Base-by-base conservation (phyloP, 495 filamentous ascomycete species). In the Tuber melanosporum region DNA sequence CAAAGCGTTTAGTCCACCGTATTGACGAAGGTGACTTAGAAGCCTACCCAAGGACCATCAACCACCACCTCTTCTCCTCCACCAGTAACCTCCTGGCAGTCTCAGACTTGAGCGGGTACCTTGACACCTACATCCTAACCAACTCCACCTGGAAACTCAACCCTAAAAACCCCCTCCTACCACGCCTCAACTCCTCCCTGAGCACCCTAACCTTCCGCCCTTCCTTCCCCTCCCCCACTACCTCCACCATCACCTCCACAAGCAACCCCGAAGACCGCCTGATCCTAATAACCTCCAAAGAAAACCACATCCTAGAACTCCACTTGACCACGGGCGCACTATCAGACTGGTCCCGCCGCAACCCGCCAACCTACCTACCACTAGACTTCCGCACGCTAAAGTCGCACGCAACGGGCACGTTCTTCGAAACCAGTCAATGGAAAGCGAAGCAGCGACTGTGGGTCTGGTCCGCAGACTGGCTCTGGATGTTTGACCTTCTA, bases 401-500 rank as follows among this genome's bases (percentile, higher is more conserved):
- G 71, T 93, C 97, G 83, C 87, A 91, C 62, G 91, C 91, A 32
- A 93, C 93, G 85, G 94, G 94, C 26, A 90, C 91, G 70, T 82
- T 97, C 36, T 99, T 96, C 94, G 93, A 97, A 82, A 85, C 91
- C 49, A 69, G 70, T 3, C 43, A n/a, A 26, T 32, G 73, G 73
- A 81, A 84, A 2, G 79, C 81, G 22, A 86, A 86, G 20, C 86
- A 91, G 73, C 88, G 94, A 8, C 84, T 95, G 3, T 98, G 95
- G 94, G 84, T 98, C 12, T 97, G 95, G 83, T 94, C 94, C 17
- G 87, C 87, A 12, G 89, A 89, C 0, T 98, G 94, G 89, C 83
- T 99, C 73, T 97, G 92, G 88, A 98, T 98, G 94, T 89, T 98
- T 76, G 93, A 98, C 84, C 82, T 97, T 8, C 88, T 88, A 9